phyloP scores from a whole-genome alignment of 225 moss, liverwort and hornwort genomes.

The Lunularia cruciata region DNA sequence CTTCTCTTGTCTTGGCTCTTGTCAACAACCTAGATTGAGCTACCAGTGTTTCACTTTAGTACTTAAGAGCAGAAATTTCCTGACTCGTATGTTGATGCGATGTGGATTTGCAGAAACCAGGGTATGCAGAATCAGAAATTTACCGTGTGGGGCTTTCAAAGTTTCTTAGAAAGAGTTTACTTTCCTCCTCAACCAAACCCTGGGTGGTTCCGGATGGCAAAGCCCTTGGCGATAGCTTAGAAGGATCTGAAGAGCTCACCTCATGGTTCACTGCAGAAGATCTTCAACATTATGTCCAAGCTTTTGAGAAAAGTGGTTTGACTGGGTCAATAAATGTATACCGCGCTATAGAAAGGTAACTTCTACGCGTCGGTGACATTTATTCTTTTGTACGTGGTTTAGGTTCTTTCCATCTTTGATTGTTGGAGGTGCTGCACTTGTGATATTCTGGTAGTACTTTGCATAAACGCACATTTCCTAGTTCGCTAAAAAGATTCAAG shows the following conservation, averaged over 20 bases:
- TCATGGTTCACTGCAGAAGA: slow-evolving; percentile 70
- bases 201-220: slow-evolving; percentile 45
- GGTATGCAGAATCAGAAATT: slow-evolving; percentile 52
- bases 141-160: slow-evolving; percentile 44
- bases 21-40: too few relatives aligned
- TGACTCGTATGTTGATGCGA: background rate
- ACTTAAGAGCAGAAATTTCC: too few relatives aligned
- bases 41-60: too few relatives aligned
- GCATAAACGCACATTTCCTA: too few relatives aligned
- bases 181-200: slow-evolving; percentile 41
- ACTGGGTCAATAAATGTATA: slow-evolving; percentile 70
- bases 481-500: too few relatives aligned
- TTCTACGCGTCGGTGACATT: background rate
- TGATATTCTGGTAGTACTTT: too few relatives aligned
- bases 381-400: too few relatives aligned
- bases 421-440: too few relatives aligned
- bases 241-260: slow-evolving; percentile 43
- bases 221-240: slow-evolving; percentile 38
- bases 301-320: slow-evolving; percentile 63
- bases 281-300: slow-evolving; percentile 51
- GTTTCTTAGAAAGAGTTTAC: slow-evolving; percentile 44
- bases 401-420: too few relatives aligned
- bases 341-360: slow-evolving; percentile 58
- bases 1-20: too few relatives aligned
- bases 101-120: slow-evolving; percentile 40